These are phyloP conservation scores for Samsoniella hepiali DNA, from an alignment of 2,329 filamentous ascomycete species.

Conservation along the genomic window DNA sequence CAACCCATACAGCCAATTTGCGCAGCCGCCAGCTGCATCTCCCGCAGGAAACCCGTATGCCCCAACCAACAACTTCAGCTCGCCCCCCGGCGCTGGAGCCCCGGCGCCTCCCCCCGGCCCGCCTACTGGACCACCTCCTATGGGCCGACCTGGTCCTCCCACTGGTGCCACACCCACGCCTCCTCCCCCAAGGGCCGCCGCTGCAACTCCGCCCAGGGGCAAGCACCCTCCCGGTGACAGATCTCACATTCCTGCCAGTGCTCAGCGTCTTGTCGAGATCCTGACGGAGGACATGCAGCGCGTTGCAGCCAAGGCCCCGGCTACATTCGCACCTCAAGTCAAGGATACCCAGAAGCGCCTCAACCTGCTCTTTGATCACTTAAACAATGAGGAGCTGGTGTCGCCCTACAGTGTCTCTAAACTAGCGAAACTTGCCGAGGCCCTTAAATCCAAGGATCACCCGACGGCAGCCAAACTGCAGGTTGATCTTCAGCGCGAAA, in stretches of 20 bases:
- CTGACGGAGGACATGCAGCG: slow-evolving; percentile 82
- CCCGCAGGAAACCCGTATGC: slow-evolving; percentile 35
- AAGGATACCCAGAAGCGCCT: slow-evolving; percentile 92
- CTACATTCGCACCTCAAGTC: slow-evolving; percentile 83
- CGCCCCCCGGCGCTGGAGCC: slow-evolving; percentile 38
- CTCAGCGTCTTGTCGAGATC: slow-evolving; percentile 76
- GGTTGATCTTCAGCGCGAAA: slow-evolving; percentile 71
- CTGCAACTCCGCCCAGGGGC: slow-evolving; percentile 50
- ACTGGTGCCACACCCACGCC: slow-evolving; percentile 31
- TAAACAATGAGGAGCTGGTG: slow-evolving; percentile 92
- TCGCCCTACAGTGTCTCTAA: slow-evolving; percentile 72
- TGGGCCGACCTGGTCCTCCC: slow-evolving; percentile 31
- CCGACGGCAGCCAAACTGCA: slow-evolving; percentile 65
- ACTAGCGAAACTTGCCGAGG: slow-evolving; percentile 61
- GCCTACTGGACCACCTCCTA: slow-evolving; percentile 33
- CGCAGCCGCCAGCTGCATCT: slow-evolving; percentile 22
- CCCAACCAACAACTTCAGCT: slow-evolving; percentile 51
- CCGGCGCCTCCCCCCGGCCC: slow-evolving; percentile 37
- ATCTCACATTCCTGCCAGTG: slow-evolving; percentile 76
- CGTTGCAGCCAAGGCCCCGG: slow-evolving; percentile 79
- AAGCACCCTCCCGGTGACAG: slow-evolving; percentile 83
- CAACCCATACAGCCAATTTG: slow-evolving; percentile 39
- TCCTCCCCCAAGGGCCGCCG: slow-evolving; percentile 46
- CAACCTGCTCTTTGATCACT: slow-evolving; percentile 89
- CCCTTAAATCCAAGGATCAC: slow-evolving; percentile 68